phyloP scores from a whole-genome alignment of 129 eudicot genomes.

The Lactuca sativa region DNA sequence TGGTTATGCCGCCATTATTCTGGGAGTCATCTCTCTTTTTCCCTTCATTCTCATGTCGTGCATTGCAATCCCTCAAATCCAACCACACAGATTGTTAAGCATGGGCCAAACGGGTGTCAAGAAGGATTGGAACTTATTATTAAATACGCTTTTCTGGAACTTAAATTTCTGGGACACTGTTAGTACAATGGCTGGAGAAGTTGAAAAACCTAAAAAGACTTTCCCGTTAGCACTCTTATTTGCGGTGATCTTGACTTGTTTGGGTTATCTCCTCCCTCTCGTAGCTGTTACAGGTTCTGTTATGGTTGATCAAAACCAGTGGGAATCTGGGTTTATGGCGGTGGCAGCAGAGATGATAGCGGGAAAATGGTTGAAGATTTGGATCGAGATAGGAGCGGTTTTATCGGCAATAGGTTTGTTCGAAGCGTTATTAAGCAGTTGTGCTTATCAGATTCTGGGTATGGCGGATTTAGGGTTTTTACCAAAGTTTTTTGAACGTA shows the following conservation, averaged over 20 bases:
- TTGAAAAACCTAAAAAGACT: conserved; percentile 39
- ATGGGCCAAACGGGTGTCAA: conserved; percentile 43
- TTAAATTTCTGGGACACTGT: conserved; percentile 53
- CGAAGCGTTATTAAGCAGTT: conserved; percentile 50
- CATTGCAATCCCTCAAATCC: conserved; percentile 40
- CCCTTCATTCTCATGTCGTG: conserved; percentile 41
- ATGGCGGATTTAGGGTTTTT: conserved; percentile 48
- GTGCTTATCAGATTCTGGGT: conserved; percentile 45
- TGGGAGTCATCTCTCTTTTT: conserved; percentile 38
- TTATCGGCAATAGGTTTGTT: conserved; percentile 36
- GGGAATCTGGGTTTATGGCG: conserved; percentile 47
- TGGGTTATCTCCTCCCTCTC: conserved; percentile 43
- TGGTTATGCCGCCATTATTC: conserved; percentile 32
- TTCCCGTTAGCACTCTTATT: conserved; percentile 37
- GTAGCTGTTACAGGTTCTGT: conserved; percentile 44
- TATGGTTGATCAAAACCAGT: conserved; percentile 27
- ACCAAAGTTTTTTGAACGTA: conserved; percentile 27
- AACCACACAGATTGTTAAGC: conserved; percentile 42
- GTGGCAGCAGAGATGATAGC: conserved; percentile 36
- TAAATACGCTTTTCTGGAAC: conserved; percentile 55
- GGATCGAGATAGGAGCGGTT: conserved; percentile 32
- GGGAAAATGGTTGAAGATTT: conserved; percentile 43
- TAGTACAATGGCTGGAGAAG: conserved; percentile 55
- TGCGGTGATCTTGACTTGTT: conserved; percentile 36
- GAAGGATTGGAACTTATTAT: conserved; percentile 44